Conservation (phyloP, 2,329 filamentous ascomycete species). For the Cladosporium halotolerans region DNA sequence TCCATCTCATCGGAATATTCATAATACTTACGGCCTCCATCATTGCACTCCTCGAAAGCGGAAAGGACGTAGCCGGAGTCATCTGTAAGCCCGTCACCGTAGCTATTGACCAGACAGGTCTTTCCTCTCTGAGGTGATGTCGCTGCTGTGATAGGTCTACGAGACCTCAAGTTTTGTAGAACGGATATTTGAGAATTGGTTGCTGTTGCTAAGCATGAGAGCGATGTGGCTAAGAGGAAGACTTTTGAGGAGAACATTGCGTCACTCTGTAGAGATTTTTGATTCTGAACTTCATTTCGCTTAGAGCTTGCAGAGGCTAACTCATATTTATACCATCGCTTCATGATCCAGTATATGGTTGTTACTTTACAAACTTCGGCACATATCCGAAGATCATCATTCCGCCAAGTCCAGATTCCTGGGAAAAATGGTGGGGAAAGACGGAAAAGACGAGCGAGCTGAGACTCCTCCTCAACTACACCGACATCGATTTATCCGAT, state of each 20-base stretch:
- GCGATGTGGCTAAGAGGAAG: background rate
- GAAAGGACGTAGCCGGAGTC: conserved; percentile 46
- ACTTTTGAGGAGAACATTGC: background rate
- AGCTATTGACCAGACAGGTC: conserved; percentile 30
- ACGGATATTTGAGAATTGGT: background rate
- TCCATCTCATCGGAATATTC: background rate
- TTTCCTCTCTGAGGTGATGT: conserved; percentile 29
- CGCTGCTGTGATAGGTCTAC: background rate
- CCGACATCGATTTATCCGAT: no score
- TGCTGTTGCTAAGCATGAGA: background rate
- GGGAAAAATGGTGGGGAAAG: no score
- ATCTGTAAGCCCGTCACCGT: conserved; percentile 35
- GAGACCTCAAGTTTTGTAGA: background rate
- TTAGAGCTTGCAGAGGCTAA: no score
- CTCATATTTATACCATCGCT: no score
- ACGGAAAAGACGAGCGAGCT: no score
- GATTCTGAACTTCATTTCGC: no score
- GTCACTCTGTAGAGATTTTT: no score
- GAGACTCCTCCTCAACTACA: no score
- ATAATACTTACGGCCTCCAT: conserved; percentile 43
- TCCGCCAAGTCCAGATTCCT: no score
- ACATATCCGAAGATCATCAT: no score
- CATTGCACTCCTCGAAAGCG: conserved; percentile 53
- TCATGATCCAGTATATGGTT: no score
- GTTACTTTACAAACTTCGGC: no score